These are phyloP conservation scores for Gossypium arboreum DNA, from an alignment of 345 rosid species.

Conservation along the genomic window DNA sequence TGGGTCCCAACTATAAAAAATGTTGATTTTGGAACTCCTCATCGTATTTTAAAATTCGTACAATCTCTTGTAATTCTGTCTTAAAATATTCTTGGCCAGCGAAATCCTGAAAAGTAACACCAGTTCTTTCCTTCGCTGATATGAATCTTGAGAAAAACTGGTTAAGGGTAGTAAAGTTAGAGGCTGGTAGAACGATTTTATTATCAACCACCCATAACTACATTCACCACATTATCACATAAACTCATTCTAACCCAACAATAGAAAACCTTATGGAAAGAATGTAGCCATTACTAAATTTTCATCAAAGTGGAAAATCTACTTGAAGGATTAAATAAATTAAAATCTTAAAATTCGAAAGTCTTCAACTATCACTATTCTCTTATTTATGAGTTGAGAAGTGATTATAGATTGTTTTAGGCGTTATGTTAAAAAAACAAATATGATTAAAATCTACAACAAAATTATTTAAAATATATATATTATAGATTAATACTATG, in stretches of 20 bases:
- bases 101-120: conserved; percentile 91
- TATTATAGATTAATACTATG: too few species aligned
- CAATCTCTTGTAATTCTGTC: conserved; percentile 85
- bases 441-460: too few species aligned
- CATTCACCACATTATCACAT: not conserved
- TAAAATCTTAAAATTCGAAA: not conserved
- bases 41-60: conserved; percentile 74
- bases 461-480: too few species aligned
- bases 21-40: conserved; percentile 65
- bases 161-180: conserved; percentile 21
- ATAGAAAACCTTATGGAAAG: not conserved
- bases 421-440: too few species aligned
- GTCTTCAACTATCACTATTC: not conserved
- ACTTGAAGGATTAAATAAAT: not conserved
- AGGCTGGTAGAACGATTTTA: conserved; percentile 1
- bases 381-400: too few species aligned
- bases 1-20: too few species aligned
- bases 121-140: conserved; percentile 93
- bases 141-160: conserved; percentile 73
- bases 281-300: not conserved
- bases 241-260: not conserved
- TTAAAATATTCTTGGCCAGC: conserved; percentile 94
- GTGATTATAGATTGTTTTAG: too few species aligned
- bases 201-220: not conserved
- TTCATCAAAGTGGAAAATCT: not conserved